phyloP scores from a whole-genome alignment of 2,329 filamentous ascomycete genomes.

The Cordyceps fumosorosea region DNA sequence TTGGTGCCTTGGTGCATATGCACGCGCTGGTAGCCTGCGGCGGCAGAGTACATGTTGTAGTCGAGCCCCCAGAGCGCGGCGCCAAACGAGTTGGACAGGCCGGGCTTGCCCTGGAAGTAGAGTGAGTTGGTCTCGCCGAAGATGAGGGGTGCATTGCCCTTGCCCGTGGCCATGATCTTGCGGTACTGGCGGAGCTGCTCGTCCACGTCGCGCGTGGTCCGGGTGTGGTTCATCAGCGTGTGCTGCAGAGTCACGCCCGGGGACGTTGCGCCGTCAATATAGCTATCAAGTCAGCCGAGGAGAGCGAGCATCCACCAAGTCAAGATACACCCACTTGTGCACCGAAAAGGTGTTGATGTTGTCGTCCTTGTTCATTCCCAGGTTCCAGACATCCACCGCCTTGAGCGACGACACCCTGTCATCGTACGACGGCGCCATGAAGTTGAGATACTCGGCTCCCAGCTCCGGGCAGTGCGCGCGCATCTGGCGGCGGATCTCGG shows the following conservation, averaged over 20 bases:
- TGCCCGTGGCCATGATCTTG: slow-evolving; percentile 24
- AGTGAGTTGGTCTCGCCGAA: slow-evolving; percentile 57
- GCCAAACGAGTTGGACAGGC: slow-evolving; percentile 58
- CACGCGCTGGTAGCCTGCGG: slow-evolving; percentile 47
- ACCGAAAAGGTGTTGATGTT: slow-evolving; percentile 47
- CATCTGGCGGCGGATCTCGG: slow-evolving; percentile 40
- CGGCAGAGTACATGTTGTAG: slow-evolving; percentile 53
- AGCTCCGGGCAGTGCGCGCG: slow-evolving; percentile 42
- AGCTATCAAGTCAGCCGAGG: slow-evolving; percentile 35
- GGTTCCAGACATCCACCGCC: slow-evolving; percentile 41
- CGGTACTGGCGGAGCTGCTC: slow-evolving; percentile 41
- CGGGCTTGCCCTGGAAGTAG: slow-evolving; percentile 54
- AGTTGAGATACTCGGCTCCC: slow-evolving; percentile 20
- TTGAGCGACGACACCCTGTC: slow-evolving; percentile 44
- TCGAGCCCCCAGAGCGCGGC: slow-evolving; percentile 59
- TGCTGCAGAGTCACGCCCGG: slow-evolving; percentile 54
- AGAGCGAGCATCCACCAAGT: neutral
- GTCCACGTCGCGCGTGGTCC: slow-evolving; percentile 41
- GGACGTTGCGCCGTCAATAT: slow-evolving; percentile 51
- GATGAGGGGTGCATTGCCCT: slow-evolving; percentile 10
- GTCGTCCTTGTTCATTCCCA: slow-evolving; percentile 41
- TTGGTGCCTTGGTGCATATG: slow-evolving; percentile 61
- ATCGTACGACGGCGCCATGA: slow-evolving; percentile 50
- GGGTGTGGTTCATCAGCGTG: slow-evolving; percentile 57
- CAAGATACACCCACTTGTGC: slow-evolving; percentile 36